A percentile compares a stretch with the other conserved stretches of the same genome.
Conservation (phyloP, 805 yeast species). For the Schwanniomyces yamadae region DNA sequence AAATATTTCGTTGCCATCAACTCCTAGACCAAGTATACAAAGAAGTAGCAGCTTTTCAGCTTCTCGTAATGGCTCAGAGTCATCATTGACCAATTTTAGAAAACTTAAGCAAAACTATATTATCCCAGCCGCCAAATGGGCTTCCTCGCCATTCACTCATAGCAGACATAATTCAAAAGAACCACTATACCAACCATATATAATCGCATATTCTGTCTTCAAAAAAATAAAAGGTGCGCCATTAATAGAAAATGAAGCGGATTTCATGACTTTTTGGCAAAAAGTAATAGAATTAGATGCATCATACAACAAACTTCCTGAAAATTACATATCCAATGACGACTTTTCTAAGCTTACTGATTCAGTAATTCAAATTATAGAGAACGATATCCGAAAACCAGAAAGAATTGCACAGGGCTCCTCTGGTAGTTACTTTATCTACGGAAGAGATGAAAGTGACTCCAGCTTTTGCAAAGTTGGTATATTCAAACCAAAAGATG, state of each 20-base stretch:
- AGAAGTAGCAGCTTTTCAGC: conserved; percentile 13
- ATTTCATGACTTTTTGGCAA: conserved; percentile 17
- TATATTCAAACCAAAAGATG: conserved; percentile 76
- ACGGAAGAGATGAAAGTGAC: conserved; percentile 19
- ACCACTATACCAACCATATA: conserved; percentile 19
- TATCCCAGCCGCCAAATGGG: conserved; percentile 32
- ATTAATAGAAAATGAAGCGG: conserved; percentile 16
- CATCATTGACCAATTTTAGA: conserved; percentile 14
- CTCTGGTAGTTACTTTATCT: conserved; percentile 67
- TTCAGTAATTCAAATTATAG: conserved; percentile 48
- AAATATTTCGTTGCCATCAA: background rate
- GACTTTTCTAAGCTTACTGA: conserved; percentile 42
- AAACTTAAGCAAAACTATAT: conserved; percentile 20
- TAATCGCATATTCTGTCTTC: conserved; percentile 37
- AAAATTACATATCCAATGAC: conserved; percentile 16
- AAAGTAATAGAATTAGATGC: conserved; percentile 12
- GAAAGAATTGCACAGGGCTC: conserved; percentile 61
- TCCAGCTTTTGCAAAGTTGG: conserved; percentile 52
- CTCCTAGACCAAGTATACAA: conserved; percentile 6
- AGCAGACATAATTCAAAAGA: conserved; percentile 4
- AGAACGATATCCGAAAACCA: conserved; percentile 43
- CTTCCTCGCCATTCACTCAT: conserved; percentile 21
- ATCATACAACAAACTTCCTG: conserved; percentile 18
- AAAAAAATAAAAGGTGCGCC: conserved; percentile 17
- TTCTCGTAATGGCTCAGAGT: conserved; percentile 8